Conservation (phyloP, 352 stramenopile species). For the Thraustochytrium striatum region DNA sequence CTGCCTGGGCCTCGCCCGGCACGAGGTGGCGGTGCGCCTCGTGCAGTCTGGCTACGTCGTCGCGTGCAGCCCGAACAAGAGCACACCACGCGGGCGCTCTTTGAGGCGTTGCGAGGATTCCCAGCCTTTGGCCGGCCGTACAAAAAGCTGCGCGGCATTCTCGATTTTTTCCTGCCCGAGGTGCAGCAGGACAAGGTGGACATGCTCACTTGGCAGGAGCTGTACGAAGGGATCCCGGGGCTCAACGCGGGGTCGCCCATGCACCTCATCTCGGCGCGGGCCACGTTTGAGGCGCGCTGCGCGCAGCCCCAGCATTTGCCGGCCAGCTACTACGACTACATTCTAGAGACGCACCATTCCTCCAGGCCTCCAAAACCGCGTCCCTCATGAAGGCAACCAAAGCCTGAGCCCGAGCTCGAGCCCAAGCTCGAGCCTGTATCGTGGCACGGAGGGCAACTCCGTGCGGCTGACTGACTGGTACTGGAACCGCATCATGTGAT, state of each 20-base stretch:
- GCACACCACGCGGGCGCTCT: background rate
- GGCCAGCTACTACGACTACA: background rate
- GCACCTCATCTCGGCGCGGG: conserved; percentile 1
- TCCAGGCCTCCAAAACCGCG: background rate
- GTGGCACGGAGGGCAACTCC: background rate
- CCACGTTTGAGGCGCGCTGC: conserved; percentile 16
- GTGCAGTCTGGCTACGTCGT: conserved; percentile 20
- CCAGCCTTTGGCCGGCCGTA: background rate
- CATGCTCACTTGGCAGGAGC: conserved; percentile 24
- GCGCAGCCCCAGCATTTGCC: background rate
- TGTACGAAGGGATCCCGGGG: background rate
- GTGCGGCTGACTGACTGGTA: background rate
- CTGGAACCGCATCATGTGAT: no score
- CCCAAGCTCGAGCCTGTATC: background rate
- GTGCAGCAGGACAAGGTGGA: conserved; percentile 12
- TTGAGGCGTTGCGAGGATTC: background rate
- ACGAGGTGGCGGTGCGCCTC: conserved; percentile 6
- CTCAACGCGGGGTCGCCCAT: background rate
- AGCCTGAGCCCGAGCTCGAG: background rate
- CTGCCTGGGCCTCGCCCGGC: background rate
- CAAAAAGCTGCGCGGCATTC: conserved; percentile 5
- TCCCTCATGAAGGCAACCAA: background rate
- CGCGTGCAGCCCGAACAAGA: background rate
- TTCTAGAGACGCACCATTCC: background rate
- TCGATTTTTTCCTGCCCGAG: background rate